A percentile compares a stretch with the other conserved stretches of the same genome.
Evolutionary conservation across 805 yeast genomes (phyloP).

Genomic region (Ogataea thermomethanolica): DNA sequence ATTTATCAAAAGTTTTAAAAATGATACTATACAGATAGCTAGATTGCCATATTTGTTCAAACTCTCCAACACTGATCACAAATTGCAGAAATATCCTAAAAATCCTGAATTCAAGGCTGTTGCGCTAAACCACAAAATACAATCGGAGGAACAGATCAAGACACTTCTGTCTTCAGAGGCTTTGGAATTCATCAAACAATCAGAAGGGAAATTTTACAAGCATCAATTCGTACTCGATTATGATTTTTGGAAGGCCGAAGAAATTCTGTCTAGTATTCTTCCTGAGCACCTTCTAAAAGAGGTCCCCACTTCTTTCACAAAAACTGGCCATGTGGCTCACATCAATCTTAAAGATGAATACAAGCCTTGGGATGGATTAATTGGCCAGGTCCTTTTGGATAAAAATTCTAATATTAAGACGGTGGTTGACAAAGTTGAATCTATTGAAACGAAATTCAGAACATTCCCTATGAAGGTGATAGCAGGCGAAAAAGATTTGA

Average conservation of each 20-base stretch:
- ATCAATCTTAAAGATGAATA: slow-evolving; percentile 79
- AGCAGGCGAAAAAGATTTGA: slow-evolving; percentile 75
- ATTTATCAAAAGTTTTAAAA: slow-evolving; percentile 55
- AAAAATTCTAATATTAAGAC: slow-evolving; percentile 79
- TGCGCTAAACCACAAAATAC: slow-evolving; percentile 52
- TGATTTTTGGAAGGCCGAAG: slow-evolving; percentile 86
- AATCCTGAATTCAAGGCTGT: slow-evolving; percentile 47
- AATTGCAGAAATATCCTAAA: not conserved
- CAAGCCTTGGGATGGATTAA: slow-evolving; percentile 72
- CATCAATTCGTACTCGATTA: slow-evolving; percentile 62
- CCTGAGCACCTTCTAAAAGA: slow-evolving; percentile 71
- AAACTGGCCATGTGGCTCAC: slow-evolving; percentile 95
- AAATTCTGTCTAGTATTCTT: slow-evolving; percentile 69
- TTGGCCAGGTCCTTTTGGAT: slow-evolving; percentile 88
- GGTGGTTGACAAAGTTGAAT: slow-evolving; percentile 87
- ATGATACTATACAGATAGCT: slow-evolving; percentile 67
- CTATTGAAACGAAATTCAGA: slow-evolving; percentile 83
- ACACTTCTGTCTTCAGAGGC: slow-evolving; percentile 41
- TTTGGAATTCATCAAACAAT: slow-evolving; percentile 42
- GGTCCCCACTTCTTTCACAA: slow-evolving; percentile 85
- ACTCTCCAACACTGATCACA: slow-evolving; percentile 4
- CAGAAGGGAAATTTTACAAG: slow-evolving; percentile 45
- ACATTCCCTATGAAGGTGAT: slow-evolving; percentile 92
- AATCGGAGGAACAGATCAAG: slow-evolving; percentile 35
- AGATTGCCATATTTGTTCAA: slow-evolving; percentile 67